Evolutionary conservation across 495 filamentous ascomycete species (phyloP), one percentile per base, ranked within the genome.

Genomic region (Eremomyces bilateralis): DNA sequence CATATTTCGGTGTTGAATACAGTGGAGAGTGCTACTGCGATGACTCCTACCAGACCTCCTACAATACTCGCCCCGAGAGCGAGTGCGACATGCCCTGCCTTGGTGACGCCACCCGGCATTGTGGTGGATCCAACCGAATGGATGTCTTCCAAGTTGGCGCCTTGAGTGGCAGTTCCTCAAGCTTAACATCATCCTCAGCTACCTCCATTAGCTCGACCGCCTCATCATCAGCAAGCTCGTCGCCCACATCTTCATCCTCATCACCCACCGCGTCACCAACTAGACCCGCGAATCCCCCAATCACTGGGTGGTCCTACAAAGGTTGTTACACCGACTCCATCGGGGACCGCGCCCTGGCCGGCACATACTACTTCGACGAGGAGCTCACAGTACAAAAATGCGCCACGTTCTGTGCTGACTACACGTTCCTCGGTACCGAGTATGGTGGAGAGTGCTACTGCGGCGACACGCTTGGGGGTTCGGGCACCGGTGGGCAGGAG

Each of bases 361-460:
- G n/a, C n/a, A n/a, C n/a, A n/a, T n/a, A n/a, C n/a, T n/a, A n/a
- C n/a, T n/a, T n/a, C n/a, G n/a, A n/a, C n/a, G n/a, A n/a, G n/a
- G n/a, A n/a, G n/a, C n/a, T n/a, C n/a, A n/a, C n/a, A n/a, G n/a
- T n/a, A n/a, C n/a, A n/a, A n/a, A n/a, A n/a, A n/a, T n/a, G n/a
- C n/a, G n/a, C n/a, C n/a, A n/a, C n/a, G n/a, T n/a, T n/a, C n/a
- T n/a, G n/a, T n/a, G n/a, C n/a, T n/a, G n/a, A n/a, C n/a, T n/a
- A n/a, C n/a, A n/a, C n/a, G n/a, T n/a, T n/a, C n/a, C n/a, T n/a
- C n/a, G n/a, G n/a, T n/a, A n/a, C n/a, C n/a, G n/a, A n/a, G n/a
- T 65, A 57, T 34, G 52, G 54, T 17, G 33, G 44, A n/a, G 49
- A 60, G 34, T 62, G 61, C 42, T 60, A n/a, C 52, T 55, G 52